Evolutionary conservation across 2,329 filamentous ascomycete species (phyloP).

Genomic region (Alternaria brassicae): DNA sequence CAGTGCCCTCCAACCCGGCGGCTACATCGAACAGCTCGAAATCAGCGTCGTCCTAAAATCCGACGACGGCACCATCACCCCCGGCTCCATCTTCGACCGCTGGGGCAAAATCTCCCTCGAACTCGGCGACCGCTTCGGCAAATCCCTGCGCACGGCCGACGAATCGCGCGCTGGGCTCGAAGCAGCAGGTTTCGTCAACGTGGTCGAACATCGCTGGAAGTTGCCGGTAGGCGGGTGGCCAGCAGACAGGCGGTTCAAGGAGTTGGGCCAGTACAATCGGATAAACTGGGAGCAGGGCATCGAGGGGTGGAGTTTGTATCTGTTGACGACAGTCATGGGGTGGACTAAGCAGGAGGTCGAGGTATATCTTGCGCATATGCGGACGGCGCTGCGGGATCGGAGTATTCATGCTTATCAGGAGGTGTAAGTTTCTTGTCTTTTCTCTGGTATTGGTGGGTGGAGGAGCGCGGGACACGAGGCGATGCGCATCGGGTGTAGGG

Average conservation of each 20-base stretch:
- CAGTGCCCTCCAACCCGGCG: slow-evolving; percentile 36
- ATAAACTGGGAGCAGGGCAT: slow-evolving; percentile 40
- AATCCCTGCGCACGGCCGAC: slow-evolving; percentile 47
- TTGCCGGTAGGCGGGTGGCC: slow-evolving; percentile 43
- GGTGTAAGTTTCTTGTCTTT: slow-evolving; percentile 20
- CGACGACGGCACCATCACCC: slow-evolving; percentile 35
- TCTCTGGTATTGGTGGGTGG: background rate
- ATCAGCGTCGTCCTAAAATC: slow-evolving; percentile 32
- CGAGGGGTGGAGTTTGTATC: slow-evolving; percentile 36
- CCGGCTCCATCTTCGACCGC: slow-evolving; percentile 31
- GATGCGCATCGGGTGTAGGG: too few relatives aligned
- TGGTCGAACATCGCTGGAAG: slow-evolving; percentile 54
- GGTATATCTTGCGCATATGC: slow-evolving; percentile 46
- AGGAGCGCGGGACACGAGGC: background rate
- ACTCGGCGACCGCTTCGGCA: slow-evolving; percentile 44
- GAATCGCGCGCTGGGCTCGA: slow-evolving; percentile 54
- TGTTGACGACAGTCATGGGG: slow-evolving; percentile 34
- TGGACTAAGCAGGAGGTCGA: slow-evolving; percentile 56
- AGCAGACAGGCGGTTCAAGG: slow-evolving; percentile 56
- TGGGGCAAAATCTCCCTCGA: slow-evolving; percentile 36
- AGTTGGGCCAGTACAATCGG: slow-evolving; percentile 53
- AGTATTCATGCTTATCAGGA: slow-evolving; percentile 41
- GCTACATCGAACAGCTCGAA: slow-evolving; percentile 38
- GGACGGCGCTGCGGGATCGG: slow-evolving; percentile 35
- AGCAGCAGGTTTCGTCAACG: slow-evolving; percentile 62